Base-by-base conservation (phyloP, 306 rosid species). In the Quercus glauca region DNA sequence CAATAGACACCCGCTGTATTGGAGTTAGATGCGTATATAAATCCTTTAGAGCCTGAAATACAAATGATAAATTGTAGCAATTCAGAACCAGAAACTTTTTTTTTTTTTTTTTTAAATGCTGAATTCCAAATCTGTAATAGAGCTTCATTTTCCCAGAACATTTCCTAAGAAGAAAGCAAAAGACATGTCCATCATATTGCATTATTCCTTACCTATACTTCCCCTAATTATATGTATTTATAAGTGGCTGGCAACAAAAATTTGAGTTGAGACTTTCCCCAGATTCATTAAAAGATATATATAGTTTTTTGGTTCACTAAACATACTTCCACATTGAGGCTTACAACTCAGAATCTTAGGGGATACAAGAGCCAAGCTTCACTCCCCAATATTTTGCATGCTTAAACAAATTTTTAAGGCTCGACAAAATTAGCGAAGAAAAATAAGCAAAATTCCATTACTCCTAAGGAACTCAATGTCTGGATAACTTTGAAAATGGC, bases 1-100 rank as follows among this genome's bases (percentile, higher is more conserved):
- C 99, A 72, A 95, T 88, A 75, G 72, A 55, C 86, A 93, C 89
- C 20, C 98, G 92, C 83, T 95, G 98, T 79, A 89, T 89, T 67
- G 99, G 99, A 81, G 94, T 85, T 75, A 93, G 85, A 85, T 80
- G 90, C 0, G 85, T 84, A 69, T 91, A 91, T 58, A 95, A 84
- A 82, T 87, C 90, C 90, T 83, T 82, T 60, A 91, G 79, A 81
- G 93, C 94, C 99, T 95, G 96, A 82, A 81, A 81, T 76, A 78
- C 74, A 83, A 78, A 85, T 5, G 12, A 53, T 52, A 74, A 79
- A 19, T 17, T 55, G 74, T 73, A 41, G 73, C 63, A 71, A 6
- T 69, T 73, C 11, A 68, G 33, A 76, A 51, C 61, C 69, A 18
- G 51, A 77, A 77, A 71, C 52, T 6, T 29, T 41, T 41, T 0